These are phyloP conservation scores for Trichocomaceae sp. DNA, from an alignment of 2,329 filamentous ascomycete species.

Conservation along the genomic window DNA sequence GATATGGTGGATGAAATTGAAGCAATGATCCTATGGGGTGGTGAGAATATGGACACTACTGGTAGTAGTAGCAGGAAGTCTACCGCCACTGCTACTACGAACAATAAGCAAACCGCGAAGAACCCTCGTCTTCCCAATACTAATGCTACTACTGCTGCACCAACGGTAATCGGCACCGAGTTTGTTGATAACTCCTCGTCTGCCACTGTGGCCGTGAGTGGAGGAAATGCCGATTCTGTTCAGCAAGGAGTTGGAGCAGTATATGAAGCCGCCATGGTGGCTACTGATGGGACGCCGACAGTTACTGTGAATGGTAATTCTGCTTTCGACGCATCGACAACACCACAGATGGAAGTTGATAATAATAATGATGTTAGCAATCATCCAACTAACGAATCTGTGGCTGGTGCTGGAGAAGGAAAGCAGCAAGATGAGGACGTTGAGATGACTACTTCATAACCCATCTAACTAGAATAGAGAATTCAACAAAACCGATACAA, in stretches of 20 bases:
- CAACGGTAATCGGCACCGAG: constrained; percentile 8
- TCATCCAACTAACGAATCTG: not conserved
- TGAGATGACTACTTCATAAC: constrained; percentile 7
- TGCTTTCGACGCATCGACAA: not conserved
- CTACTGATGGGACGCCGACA: constrained; percentile 4
- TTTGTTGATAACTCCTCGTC: not conserved
- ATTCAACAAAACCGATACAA: not conserved
- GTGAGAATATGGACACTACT: constrained; percentile 17
- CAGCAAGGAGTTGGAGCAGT: constrained; percentile 9
- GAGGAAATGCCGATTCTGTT: not conserved
- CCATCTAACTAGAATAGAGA: not conserved
- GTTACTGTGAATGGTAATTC: constrained; percentile 1
- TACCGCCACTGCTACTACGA: constrained; percentile 10
- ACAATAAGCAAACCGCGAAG: not conserved
- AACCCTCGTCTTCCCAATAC: not conserved
- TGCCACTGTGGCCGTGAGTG: constrained; percentile 2
- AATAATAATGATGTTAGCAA: not conserved
- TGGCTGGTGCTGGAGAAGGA: not conserved
- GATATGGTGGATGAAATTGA: constrained; percentile 94
- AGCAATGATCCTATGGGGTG: constrained; percentile 57
- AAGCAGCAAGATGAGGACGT: constrained; percentile 9
- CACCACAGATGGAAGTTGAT: not conserved
- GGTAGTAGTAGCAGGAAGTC: constrained; percentile 22
- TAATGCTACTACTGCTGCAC: not conserved
- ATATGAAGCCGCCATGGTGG: constrained; percentile 8